Evolutionary conservation across 2,329 filamentous ascomycete species (phyloP).

Genomic region (Phyllosticta citrichinensis): DNA sequence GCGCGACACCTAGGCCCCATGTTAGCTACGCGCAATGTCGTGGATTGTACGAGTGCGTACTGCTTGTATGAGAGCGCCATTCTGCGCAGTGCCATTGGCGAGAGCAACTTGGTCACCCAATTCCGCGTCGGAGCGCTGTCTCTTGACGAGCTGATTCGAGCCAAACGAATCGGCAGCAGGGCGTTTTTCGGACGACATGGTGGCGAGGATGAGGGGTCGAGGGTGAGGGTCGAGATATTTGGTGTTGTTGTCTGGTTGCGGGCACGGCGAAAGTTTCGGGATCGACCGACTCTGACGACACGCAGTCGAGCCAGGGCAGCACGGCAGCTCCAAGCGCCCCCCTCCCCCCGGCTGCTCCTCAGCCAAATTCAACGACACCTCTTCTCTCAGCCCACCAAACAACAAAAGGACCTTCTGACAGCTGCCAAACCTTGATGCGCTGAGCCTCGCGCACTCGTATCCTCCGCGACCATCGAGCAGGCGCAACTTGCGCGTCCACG

Average conservation of each 20-base stretch:
- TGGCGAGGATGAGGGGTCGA: constrained; percentile 12
- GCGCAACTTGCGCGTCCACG: constrained; percentile 5
- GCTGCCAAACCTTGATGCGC: constrained; percentile 2
- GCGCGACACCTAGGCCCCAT: constrained; percentile 53
- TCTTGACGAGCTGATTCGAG: constrained; percentile 74
- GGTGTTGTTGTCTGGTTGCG: neutral
- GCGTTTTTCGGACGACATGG: constrained; percentile 86
- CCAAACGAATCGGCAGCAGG: constrained; percentile 77
- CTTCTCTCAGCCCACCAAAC: neutral
- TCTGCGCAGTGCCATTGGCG: constrained; percentile 44
- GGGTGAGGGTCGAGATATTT: neutral
- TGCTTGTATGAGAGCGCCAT: constrained; percentile 56
- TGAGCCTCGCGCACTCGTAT: neutral
- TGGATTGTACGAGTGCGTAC: constrained; percentile 37
- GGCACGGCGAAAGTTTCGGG: constrained; percentile 9
- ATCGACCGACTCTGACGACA: neutral
- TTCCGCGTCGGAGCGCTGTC: constrained; percentile 63
- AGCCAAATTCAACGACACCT: neutral
- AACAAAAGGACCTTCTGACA: neutral
- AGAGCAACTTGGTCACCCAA: constrained; percentile 45
- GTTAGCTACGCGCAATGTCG: constrained; percentile 20
- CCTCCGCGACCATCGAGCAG: constrained; percentile 9
- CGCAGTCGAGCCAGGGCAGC: neutral
- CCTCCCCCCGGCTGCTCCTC: neutral
- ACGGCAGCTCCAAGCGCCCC: neutral